Conservation (phyloP, 169 alveolate species). For the Eimeria sp. region DNA sequence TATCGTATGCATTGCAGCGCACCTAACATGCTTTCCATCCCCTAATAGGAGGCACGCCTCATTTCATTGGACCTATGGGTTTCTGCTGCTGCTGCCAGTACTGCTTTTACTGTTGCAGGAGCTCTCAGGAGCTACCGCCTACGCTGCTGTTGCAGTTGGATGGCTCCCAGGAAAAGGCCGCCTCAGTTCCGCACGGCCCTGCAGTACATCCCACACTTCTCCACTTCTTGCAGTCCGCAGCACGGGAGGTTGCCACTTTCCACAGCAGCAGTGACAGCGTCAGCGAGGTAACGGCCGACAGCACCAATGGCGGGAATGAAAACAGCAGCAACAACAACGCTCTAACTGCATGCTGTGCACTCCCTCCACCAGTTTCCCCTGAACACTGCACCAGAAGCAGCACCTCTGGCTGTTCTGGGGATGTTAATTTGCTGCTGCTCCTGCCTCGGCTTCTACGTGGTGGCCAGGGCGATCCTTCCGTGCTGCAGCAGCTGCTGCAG, state of each 20-base stretch:
- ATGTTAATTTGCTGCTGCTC: constrained; percentile 25
- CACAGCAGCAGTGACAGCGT: constrained; percentile 19
- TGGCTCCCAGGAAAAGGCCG: background rate
- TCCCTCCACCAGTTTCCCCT: background rate
- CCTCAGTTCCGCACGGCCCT: background rate
- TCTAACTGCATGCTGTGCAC: background rate
- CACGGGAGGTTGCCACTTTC: constrained; percentile 8
- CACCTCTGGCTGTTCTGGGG: background rate
- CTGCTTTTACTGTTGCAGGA: constrained; percentile 23
- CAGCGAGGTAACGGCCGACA: background rate
- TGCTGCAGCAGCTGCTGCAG: constrained; percentile 51
- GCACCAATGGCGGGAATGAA: background rate
- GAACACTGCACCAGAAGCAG: constrained; percentile 11
- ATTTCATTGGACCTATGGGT: background rate
- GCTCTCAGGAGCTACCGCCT: background rate
- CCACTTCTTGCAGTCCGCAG: constrained; percentile 45
- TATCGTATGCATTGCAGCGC: background rate
- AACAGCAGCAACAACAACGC: background rate
- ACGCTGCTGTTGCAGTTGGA: constrained; percentile 16
- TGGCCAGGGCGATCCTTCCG: background rate
- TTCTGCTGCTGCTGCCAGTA: background rate
- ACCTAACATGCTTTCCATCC: background rate
- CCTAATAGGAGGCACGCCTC: background rate
- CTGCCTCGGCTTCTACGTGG: background rate
- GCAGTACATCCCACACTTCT: background rate